Evolutionary conservation across 345 rosid genomes (phyloP).

Genomic region (Dimocarpus longan): DNA sequence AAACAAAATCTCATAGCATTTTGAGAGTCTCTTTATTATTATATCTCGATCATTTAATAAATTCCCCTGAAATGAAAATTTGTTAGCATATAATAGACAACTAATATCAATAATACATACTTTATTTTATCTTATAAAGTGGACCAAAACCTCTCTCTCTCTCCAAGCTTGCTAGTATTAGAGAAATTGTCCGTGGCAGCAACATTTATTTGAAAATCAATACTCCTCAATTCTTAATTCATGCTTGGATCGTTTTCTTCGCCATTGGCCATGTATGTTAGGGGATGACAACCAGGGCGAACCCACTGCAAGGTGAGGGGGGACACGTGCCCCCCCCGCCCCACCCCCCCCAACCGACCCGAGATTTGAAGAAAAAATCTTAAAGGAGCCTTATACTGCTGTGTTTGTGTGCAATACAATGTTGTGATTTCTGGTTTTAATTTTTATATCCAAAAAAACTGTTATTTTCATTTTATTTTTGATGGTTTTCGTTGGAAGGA

Average conservation of each 20-base stretch:
- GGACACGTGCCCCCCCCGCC: too few relatives aligned
- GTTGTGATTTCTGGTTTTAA: too few relatives aligned
- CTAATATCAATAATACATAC: background rate
- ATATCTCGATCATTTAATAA: background rate
- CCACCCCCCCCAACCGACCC: too few relatives aligned
- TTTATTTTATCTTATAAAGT: background rate
- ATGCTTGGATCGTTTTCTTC: background rate
- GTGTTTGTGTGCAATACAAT: too few relatives aligned
- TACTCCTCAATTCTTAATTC: background rate
- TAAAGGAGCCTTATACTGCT: too few relatives aligned
- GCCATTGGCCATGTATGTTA: background rate
- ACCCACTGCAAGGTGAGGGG: too few relatives aligned
- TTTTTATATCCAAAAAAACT: too few relatives aligned
- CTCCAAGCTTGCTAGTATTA: background rate
- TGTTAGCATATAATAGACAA: background rate
- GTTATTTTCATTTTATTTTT: too few relatives aligned
- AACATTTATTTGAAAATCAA: constrained; percentile 7
- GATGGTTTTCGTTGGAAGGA: too few relatives aligned
- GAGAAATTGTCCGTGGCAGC: constrained; percentile 12
- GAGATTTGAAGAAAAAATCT: too few relatives aligned
- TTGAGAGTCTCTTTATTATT: background rate
- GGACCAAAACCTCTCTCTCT: constrained; percentile 8
- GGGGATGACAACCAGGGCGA: background rate
- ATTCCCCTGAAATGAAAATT: background rate
- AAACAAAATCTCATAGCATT: too few relatives aligned